Percentiles rank a stretch among this genome's conserved stretches.
Conservation (phyloP, 805 yeast species). For the Ogataea polymorpha region DNA sequence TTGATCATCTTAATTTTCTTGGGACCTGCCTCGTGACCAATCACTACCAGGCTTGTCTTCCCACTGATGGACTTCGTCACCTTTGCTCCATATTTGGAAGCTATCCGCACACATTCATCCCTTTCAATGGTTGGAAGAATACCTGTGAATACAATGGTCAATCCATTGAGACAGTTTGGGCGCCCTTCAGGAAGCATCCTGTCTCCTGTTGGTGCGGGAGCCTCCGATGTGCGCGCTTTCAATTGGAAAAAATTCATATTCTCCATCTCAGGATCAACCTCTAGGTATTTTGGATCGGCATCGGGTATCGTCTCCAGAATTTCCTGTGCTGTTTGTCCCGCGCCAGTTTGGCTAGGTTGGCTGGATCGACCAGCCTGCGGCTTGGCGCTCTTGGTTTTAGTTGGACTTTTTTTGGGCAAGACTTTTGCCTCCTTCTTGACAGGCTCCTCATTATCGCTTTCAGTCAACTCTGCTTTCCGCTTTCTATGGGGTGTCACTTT, state of each 20-base stretch:
- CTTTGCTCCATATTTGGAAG: constrained; percentile 86
- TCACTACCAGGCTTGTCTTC: constrained; percentile 82
- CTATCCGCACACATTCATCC: constrained; percentile 68
- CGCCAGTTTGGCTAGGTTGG: not conserved
- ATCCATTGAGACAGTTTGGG: constrained; percentile 81
- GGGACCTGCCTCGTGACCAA: constrained; percentile 97
- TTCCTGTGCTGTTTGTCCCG: constrained; percentile 45
- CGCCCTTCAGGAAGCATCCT: constrained; percentile 74
- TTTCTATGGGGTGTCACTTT: not conserved
- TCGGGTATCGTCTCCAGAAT: constrained; percentile 67
- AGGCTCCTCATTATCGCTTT: constrained; percentile 4
- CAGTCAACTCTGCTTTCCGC: constrained; percentile 3
- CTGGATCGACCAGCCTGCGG: not conserved
- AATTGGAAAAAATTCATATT: constrained; percentile 53
- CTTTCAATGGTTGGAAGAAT: constrained; percentile 76
- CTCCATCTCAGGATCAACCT: constrained; percentile 42
- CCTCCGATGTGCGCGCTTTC: constrained; percentile 42
- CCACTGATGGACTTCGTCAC: constrained; percentile 84
- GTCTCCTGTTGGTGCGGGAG: constrained; percentile 33
- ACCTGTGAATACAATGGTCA: constrained; percentile 93
- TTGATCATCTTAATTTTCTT: constrained; percentile 83
- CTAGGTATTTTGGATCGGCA: constrained; percentile 49
- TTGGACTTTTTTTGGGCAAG: constrained; percentile 9
- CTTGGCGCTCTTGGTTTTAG: not conserved
- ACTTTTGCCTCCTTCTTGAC: not conserved